Evolutionary conservation across 2,329 filamentous ascomycete species (phyloP).

Genomic region (Eutypella sp.): DNA sequence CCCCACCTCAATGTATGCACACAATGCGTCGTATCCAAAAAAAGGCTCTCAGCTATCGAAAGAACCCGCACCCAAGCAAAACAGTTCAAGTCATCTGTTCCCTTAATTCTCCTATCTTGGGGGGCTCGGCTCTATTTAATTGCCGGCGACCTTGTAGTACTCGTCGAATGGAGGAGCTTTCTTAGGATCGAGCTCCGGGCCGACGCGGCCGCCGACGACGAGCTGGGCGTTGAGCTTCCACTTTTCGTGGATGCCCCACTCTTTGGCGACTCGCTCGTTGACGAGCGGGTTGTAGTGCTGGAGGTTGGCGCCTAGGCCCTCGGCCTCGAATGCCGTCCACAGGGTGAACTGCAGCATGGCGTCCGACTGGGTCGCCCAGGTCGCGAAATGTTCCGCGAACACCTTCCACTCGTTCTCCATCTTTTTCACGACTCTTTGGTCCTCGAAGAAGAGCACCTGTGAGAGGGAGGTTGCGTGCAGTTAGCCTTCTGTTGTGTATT

Average conservation of each 20-base stretch:
- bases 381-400: conserved; percentile 76
- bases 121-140: too few relatives aligned
- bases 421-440: conserved; percentile 59
- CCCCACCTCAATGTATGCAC: too few relatives aligned
- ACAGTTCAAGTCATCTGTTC: too few relatives aligned
- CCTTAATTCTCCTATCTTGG: too few relatives aligned
- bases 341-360: conserved; percentile 78
- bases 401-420: conserved; percentile 64
- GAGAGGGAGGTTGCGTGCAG: background rate
- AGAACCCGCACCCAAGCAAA: too few relatives aligned
- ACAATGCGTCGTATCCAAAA: too few relatives aligned
- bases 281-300: conserved; percentile 92
- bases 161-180: conserved; percentile 59
- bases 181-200: conserved; percentile 58
- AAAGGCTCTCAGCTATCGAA: too few relatives aligned
- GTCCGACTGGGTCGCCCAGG: conserved; percentile 70
- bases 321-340: conserved; percentile 78
- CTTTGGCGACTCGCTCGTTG: conserved; percentile 61
- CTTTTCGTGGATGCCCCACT: conserved; percentile 65
- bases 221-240: conserved; percentile 82
- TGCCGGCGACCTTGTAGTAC: conserved; percentile 60
- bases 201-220: conserved; percentile 68
- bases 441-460: conserved; percentile 80
- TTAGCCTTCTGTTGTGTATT: background rate
- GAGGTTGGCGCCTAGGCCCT: conserved; percentile 81